A percentile compares a stretch with the other conserved stretches of the same genome.
phyloP scores from a whole-genome alignment of 108 stramenopile species.

The Hondaea fermentalgiana region DNA sequence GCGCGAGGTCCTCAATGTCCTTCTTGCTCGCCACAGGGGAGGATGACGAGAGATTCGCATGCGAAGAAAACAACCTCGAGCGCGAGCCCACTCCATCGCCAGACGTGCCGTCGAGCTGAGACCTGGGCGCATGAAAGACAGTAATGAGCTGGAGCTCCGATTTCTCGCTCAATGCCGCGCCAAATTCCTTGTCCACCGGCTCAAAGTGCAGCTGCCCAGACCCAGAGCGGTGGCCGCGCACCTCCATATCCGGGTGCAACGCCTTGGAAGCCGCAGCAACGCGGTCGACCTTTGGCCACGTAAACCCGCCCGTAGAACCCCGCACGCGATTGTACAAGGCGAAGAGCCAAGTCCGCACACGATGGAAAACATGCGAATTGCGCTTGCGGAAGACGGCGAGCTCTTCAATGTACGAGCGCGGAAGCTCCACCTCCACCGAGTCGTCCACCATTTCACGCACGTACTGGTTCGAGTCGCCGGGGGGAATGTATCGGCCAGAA shows the following conservation, averaged over 20 bases:
- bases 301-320: background rate
- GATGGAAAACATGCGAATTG: background rate
- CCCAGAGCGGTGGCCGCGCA: background rate
- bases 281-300: background rate
- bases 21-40: background rate
- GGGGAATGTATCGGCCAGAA: background rate
- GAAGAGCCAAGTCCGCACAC: background rate
- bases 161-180: background rate
- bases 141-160: background rate
- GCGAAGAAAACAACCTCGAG: too few relatives aligned
- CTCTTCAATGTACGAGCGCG: background rate
- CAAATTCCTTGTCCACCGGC: background rate
- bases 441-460: background rate
- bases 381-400: background rate
- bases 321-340: background rate
- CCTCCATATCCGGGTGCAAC: too few relatives aligned
- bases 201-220: background rate
- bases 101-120: too few relatives aligned
- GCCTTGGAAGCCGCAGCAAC: too few relatives aligned
- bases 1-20: background rate
- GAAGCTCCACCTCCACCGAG: background rate
- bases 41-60: too few relatives aligned
- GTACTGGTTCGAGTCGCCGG: background rate
- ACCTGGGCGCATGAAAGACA: background rate
- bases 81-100: too few relatives aligned